Evolutionary conservation across 2,329 filamentous ascomycete species (phyloP), one percentile per base, ranked within the genome.

Genomic region (Samsoniella hepiali): DNA sequence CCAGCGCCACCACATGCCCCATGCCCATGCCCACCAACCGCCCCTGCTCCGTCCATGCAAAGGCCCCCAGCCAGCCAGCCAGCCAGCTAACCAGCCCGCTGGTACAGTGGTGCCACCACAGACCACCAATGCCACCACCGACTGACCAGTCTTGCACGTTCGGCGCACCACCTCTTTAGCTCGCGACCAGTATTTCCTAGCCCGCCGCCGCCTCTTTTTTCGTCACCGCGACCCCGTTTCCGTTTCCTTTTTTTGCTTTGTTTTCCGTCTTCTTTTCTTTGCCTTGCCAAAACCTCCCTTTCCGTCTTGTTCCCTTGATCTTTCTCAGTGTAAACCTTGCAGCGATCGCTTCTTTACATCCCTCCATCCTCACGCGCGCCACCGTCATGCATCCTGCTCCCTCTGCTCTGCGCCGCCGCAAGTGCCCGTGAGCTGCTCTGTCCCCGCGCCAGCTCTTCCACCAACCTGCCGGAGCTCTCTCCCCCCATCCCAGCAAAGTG

Each of bases 371-470:
- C 27, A 11, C 27, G 40, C 45, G 7, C 5, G 27, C 49, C 32
- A 36, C 32, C 4, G 32, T 45, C 29, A 15, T 47, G 29, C 15
- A 45, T 17, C 29, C 10, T 32, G 17, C 15, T 34, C 54, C 17
- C 22, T 13, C 5, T 34, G 38, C 2, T 7, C 50, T 53, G 17
- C 55, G 17, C 40, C 55, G 17, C 40, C 36, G 9, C 54, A 34
- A 45, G 29, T 47, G 29, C 40, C 55, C n/a, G 29, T 57, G 40
- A 57, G 40, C 27, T 45, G 55, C 55, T 45, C 55, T 27, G 40
- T 42, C 40, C 29, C 27, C 40, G 51, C 29, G 38, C 17, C 22
- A 13, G 22, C 29, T n/a, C 36, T 32, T 22, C n/a, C 9, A 15
- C 40, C 22, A 15, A 15, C 51, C 38, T 15, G 27, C 31, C 56